Base-by-base conservation (phyloP, 2,329 filamentous ascomycete species). In the Paraphaeosphaeria minitans region DNA sequence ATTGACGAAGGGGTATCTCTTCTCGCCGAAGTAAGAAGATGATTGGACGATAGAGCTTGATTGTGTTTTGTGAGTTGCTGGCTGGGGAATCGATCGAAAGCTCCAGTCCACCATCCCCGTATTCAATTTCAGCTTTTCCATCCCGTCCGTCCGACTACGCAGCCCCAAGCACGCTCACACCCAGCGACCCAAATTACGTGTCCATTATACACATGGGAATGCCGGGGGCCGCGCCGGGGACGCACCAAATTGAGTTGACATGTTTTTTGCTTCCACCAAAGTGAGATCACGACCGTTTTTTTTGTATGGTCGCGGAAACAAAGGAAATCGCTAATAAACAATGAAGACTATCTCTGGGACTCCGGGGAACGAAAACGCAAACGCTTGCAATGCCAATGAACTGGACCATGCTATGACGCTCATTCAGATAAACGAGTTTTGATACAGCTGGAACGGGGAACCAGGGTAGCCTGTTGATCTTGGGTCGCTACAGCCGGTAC, bases 381-480 rank as follows among this genome's bases (percentile, higher is more conserved):
- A 72, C 72, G 73, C 72, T 76, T 66, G 71, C 63, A 76, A 76
- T 76, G 73, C 72, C 68, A 67, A 65, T 65, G 60, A 61, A 71
- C 65, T 67, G n/a, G 66, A 70, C 67, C 73, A 75, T 67, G 74
- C 72, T 75, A 76, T 75, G 72, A 76, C 68, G 74, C 73, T 76
- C 72, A 69, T 74, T 76, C 72, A 69, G 73, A 74, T 69, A 75
- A 63, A 64, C 56, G 66, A 61, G 63, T 63, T 70, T 76, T 76
- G 70, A 67, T 77, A 76, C 73, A 76, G 72, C 66, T 70, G 65
- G 57, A 64, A 58, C 12, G 53, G 24, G 55, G 41, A 50, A 59
- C 47, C 58, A 59, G 61, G 55, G 56, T 42, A 55, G 58, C 50
- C 58, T 65, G 21, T 66, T 49, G 62, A 69, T 58, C 59, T 56